phyloP scores from a whole-genome alignment of 805 yeast genomes.

The Yarrowia deformans region DNA sequence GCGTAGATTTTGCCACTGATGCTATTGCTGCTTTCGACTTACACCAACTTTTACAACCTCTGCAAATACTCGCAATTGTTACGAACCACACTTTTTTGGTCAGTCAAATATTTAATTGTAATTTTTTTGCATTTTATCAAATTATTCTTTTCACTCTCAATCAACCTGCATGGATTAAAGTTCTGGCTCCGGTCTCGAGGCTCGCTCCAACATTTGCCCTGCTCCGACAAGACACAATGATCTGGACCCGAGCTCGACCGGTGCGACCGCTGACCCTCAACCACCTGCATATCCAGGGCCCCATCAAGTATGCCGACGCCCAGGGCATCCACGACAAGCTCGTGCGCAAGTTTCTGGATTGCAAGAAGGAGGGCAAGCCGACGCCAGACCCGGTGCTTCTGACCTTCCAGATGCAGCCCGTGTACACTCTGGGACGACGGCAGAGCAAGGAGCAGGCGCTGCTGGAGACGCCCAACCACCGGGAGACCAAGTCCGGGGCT shows the following conservation, averaged over 20 bases:
- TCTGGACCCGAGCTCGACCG: slow-evolving; percentile 38
- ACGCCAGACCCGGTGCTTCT: slow-evolving; percentile 65
- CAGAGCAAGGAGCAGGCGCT: slow-evolving; percentile 58
- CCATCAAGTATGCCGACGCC: slow-evolving; percentile 35
- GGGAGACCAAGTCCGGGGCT: slow-evolving; percentile 45
- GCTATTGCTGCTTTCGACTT: no score
- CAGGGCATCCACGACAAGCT: slow-evolving; percentile 33
- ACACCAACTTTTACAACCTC: no score
- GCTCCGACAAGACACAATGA: slow-evolving; percentile 5
- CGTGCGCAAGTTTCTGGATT: slow-evolving; percentile 38
- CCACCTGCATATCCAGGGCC: slow-evolving; percentile 33
- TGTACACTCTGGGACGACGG: slow-evolving; percentile 91
- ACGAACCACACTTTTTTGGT: no score
- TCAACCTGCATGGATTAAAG: background rate
- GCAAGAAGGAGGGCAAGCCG: slow-evolving; percentile 20
- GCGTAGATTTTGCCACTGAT: no score
- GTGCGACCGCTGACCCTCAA: slow-evolving; percentile 29
- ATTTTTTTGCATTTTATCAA: background rate
- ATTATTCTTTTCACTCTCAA: background rate
- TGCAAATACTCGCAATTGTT: no score
- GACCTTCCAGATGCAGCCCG: slow-evolving; percentile 84
- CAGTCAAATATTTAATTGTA: background rate
- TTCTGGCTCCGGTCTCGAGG: background rate
- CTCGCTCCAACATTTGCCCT: background rate
- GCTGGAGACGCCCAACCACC: slow-evolving; percentile 47